Evolutionary conservation across 2,329 filamentous ascomycete species (phyloP), one percentile per base, ranked within the genome.

Genomic region (Alternaria novae-zelandiae): DNA sequence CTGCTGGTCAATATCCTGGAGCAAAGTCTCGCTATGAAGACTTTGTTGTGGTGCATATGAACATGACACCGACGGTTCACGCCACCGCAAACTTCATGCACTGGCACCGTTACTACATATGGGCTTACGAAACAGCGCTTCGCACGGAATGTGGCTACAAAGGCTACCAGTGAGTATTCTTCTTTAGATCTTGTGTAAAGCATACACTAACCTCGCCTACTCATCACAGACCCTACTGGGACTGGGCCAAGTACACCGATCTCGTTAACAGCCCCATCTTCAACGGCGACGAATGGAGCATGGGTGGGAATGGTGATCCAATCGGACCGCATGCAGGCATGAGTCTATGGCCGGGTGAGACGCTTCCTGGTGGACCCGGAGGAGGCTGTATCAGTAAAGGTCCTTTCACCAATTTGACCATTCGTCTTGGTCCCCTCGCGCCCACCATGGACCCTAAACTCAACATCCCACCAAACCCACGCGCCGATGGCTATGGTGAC

Each of bases 371-470:
- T 2, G 87, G 85, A 13, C 80, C 82, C 0, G 86, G 87, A 11
- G 86, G 86, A n/a, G 87, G 86, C 4, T 88, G 86, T 72, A 81
- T 89, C 5, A 79, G 74, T 15, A 81, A 77, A 1, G 86, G 86
- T 0, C 85, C 85, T 0, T 86, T 87, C 72, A 81, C 78, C 64
- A 81, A 86, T 62, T 63, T 73, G 10, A 78, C 71, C 1, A 78
- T 83, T 28, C 79, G 79, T 50, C 79, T 85, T 0, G 86, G 86
- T 0, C 87, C 87, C 2, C 79, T 87, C 30, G 67, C 73, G 7
- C 30, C 59, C 10, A 75, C 75, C 46, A 74, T 78, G 64, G 74
- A 77, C 54, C 66, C 74, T 3, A 67, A 68, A 10, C 70, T 78
- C 30, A 65, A 74, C 26, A 74, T 79, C 15, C 64, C 70, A 5